These are phyloP conservation scores for Rhodotorula sp. DNA, from an alignment of 1,284 basidiomycete species.

Conservation along the genomic window DNA sequence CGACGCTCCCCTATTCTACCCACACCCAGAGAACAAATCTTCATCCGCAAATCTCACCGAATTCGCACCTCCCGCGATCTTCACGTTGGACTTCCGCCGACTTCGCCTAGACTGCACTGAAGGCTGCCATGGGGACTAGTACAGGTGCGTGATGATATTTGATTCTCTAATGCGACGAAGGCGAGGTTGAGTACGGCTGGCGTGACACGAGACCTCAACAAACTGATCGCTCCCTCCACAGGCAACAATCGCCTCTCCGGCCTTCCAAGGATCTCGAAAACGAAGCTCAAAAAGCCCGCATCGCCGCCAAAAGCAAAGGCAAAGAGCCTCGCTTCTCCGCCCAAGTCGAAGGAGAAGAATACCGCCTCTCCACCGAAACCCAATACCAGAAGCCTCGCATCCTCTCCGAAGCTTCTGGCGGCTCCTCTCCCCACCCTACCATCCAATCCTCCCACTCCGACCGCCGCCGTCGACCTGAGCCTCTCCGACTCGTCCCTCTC, in stretches of 20 bases:
- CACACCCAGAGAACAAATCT: no score
- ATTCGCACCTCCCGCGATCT: background rate
- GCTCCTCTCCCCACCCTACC: background rate
- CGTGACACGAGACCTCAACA: background rate
- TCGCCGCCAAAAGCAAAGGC: background rate
- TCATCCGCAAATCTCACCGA: background rate
- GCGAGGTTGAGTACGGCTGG: no score
- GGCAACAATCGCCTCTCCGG: slow-evolving; percentile 17
- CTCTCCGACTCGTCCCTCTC: background rate
- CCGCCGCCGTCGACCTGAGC: background rate
- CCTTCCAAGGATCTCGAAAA: slow-evolving; percentile 19
- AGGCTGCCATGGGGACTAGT: no score
- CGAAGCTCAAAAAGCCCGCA: slow-evolving; percentile 8
- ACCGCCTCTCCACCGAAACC: no score
- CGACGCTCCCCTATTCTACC: no score
- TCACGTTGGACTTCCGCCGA: background rate
- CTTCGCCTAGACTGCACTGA: no score
- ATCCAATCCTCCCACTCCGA: background rate
- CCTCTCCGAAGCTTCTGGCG: no score
- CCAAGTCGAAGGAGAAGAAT: slow-evolving; percentile 1
- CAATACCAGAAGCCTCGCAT: no score
- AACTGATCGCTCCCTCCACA: background rate
- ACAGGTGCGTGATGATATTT: no score
- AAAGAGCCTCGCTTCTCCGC: slow-evolving; percentile 1
- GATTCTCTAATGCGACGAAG: no score